Evolutionary conservation across 2,329 filamentous ascomycete species (phyloP).

Genomic region (Fusarium burgessii): DNA sequence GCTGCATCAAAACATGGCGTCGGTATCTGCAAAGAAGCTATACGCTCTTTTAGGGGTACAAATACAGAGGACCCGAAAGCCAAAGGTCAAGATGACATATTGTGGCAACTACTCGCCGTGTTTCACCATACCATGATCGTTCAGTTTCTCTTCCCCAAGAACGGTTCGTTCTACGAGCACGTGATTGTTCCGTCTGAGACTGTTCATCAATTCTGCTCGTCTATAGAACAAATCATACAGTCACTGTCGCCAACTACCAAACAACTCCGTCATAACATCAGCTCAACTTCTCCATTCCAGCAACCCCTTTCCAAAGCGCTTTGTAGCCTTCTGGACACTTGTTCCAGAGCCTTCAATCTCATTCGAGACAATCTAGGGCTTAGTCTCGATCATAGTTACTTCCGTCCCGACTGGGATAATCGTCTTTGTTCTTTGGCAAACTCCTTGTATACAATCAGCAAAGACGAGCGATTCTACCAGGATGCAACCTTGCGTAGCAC

Average conservation of each 20-base stretch:
- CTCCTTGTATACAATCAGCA: conserved; percentile 45
- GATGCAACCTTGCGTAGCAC: conserved; percentile 39
- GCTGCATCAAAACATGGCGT: conserved; percentile 41
- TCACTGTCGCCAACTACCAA: conserved; percentile 39
- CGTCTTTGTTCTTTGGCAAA: conserved; percentile 43
- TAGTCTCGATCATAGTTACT: conserved; percentile 37
- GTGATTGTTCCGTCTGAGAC: conserved; percentile 40
- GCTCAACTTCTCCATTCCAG: conserved; percentile 36
- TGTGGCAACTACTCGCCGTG: conserved; percentile 46
- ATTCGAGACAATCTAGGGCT: conserved; percentile 37
- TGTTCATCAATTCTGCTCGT: conserved; percentile 48
- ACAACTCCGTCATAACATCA: conserved; percentile 38
- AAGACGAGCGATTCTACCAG: conserved; percentile 47
- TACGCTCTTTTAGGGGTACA: conserved; percentile 44
- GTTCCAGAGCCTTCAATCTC: conserved; percentile 46
- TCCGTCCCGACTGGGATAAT: conserved; percentile 41
- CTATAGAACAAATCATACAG: conserved; percentile 47
- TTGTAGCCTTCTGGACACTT: conserved; percentile 50
- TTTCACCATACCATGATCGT: conserved; percentile 52
- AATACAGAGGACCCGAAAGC: conserved; percentile 11
- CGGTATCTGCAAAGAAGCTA: conserved; percentile 47
- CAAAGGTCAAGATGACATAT: conserved; percentile 38
- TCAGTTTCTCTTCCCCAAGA: conserved; percentile 50
- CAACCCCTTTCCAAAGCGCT: conserved; percentile 47
- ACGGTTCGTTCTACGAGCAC: conserved; percentile 30